These are phyloP conservation scores for Penicillium hesseltinei DNA, from an alignment of 2,329 filamentous ascomycete species.

Conservation along the genomic window DNA sequence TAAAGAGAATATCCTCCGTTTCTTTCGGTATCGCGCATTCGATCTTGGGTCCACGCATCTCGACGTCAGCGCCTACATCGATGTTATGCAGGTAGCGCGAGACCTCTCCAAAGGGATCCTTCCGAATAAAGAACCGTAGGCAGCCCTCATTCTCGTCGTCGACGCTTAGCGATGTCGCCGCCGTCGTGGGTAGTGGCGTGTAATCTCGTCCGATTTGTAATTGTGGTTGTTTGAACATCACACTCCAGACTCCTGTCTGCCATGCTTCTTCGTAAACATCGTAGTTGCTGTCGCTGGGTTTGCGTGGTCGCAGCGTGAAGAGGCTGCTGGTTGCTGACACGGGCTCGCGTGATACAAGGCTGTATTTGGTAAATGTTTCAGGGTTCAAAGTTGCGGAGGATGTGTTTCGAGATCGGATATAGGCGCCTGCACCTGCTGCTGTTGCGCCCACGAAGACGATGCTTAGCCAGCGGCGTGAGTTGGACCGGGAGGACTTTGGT, in stretches of 20 bases:
- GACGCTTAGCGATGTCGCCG: constrained; percentile 22
- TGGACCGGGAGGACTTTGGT: constrained; percentile 17
- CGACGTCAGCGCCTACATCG: constrained; percentile 61
- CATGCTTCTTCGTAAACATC: constrained; percentile 50
- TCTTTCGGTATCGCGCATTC: constrained; percentile 63
- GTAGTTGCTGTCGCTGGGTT: constrained; percentile 31
- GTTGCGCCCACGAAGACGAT: constrained; percentile 34
- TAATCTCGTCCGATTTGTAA: constrained; percentile 89
- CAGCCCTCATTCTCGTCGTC: constrained; percentile 38
- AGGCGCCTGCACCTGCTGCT: constrained; percentile 39
- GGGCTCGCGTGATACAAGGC: constrained; percentile 43
- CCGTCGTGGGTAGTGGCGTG: constrained; percentile 66
- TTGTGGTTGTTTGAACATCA: constrained; percentile 92
- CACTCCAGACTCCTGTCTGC: constrained; percentile 72
- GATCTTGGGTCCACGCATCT: constrained; percentile 73
- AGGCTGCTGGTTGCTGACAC: constrained; percentile 49
- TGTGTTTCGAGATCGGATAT: constrained; percentile 30
- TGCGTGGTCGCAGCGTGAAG: constrained; percentile 43
- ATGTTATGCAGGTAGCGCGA: constrained; percentile 74
- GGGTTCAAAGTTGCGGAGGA: constrained; percentile 35
- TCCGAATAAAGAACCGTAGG: constrained; percentile 75
- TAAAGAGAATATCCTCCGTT: constrained; percentile 66
- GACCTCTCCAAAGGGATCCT: constrained; percentile 76
- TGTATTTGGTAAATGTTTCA: constrained; percentile 41
- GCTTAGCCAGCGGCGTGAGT: constrained; percentile 35